Conservation (phyloP, 2,329 filamentous ascomycete genomes). For the Fusarium sulawesiense region DNA sequence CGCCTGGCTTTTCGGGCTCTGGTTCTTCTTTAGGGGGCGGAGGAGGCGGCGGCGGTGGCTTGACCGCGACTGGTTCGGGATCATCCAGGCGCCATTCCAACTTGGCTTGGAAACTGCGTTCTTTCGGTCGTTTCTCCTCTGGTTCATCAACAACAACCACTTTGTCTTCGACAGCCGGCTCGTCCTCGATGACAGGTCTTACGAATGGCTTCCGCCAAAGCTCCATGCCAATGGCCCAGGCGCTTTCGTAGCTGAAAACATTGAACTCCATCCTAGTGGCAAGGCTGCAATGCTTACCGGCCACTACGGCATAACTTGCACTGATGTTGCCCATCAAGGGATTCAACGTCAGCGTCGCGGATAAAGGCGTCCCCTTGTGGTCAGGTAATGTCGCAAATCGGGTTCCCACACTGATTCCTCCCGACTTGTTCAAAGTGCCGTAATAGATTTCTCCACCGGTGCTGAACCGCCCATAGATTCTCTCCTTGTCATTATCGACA, state of each 20-base stretch:
- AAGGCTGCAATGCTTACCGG: constrained; percentile 83
- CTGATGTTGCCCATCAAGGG: constrained; percentile 94
- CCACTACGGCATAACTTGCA: constrained; percentile 90
- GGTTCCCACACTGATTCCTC: constrained; percentile 87
- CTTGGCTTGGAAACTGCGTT: constrained; percentile 65
- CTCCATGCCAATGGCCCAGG: constrained; percentile 91
- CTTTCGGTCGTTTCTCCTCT: constrained; percentile 38
- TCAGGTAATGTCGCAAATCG: constrained; percentile 88
- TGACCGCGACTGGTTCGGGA: constrained; percentile 47
- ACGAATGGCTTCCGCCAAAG: constrained; percentile 78
- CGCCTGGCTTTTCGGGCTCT: constrained; percentile 50
- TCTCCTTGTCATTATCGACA: constrained; percentile 61
- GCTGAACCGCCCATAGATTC: constrained; percentile 84
- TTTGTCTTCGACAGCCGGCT: constrained; percentile 40
- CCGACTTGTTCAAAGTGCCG: constrained; percentile 91
- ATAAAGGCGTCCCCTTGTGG: constrained; percentile 88
- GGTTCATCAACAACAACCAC: constrained; percentile 38
- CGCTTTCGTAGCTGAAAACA: constrained; percentile 97
- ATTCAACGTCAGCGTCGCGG: constrained; percentile 91
- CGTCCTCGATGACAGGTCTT: constrained; percentile 53
- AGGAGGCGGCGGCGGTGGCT: constrained; percentile 12
- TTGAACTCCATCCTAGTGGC: constrained; percentile 97
- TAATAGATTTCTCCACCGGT: constrained; percentile 96
- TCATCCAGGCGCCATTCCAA: constrained; percentile 61
- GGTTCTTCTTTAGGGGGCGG: constrained; percentile 19